These are phyloP conservation scores for Carex arenaria DNA, from an alignment of 202 grass and related monocot species.

Conservation along the genomic window DNA sequence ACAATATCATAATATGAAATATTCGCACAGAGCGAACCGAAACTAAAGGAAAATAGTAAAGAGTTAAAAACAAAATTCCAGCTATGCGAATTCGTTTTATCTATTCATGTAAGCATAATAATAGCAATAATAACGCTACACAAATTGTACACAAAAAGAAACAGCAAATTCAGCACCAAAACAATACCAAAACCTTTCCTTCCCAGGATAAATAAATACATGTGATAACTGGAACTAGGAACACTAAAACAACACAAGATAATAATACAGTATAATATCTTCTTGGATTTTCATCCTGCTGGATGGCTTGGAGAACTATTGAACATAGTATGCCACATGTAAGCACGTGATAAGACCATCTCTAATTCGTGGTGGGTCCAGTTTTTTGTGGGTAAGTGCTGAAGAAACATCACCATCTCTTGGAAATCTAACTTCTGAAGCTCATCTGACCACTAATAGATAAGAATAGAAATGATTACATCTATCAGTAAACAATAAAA, in stretches of 20 bases:
- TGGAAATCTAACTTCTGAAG: constrained; percentile 73
- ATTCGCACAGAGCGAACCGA: constrained; percentile 18
- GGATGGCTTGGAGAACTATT: constrained; percentile 96
- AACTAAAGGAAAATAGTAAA: background rate
- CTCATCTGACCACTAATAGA: constrained; percentile 63
- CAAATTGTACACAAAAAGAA: constrained; percentile 18
- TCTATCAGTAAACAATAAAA: background rate
- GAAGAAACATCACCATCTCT: constrained; percentile 95
- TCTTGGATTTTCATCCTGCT: constrained; percentile 35
- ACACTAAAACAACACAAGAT: background rate
- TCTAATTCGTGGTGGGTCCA: constrained; percentile 76
- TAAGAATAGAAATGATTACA: constrained; percentile 1
- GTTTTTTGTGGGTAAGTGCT: constrained; percentile 77
- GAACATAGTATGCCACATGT: constrained; percentile 99
- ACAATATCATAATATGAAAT: too few relatives aligned
- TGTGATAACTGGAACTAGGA: constrained; percentile 9
- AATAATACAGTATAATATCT: background rate
- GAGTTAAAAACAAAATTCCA: background rate
- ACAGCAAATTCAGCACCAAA: constrained; percentile 11
- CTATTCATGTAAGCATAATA: constrained; percentile 14
- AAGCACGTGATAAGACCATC: constrained; percentile 86
- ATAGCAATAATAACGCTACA: constrained; percentile 3
- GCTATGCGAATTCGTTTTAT: constrained; percentile 9
- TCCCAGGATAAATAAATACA: constrained; percentile 13
- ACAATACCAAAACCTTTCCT: background rate